Conservation (phyloP, 2,329 filamentous ascomycete genomes). For the Trichoderma gracile region DNA sequence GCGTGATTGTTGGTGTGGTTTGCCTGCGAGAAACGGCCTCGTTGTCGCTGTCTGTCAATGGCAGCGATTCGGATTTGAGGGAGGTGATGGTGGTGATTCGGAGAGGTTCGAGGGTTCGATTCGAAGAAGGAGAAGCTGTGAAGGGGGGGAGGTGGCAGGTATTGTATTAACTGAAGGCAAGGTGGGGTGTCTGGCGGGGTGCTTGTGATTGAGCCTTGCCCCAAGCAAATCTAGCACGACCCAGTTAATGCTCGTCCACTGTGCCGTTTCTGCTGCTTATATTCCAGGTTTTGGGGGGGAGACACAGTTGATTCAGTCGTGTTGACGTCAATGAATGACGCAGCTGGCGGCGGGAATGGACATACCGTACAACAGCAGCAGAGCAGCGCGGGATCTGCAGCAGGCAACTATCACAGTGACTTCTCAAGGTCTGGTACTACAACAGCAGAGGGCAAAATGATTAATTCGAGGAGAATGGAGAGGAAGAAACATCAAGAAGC, state of each 20-base stretch:
- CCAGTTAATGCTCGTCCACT: conserved; percentile 19
- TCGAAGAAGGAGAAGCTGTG: neutral
- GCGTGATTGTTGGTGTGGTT: neutral
- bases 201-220: conserved; percentile 29
- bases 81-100: neutral
- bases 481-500: too few species aligned
- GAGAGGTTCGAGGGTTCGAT: conserved; percentile 19
- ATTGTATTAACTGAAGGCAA: conserved; percentile 25
- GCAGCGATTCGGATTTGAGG: neutral
- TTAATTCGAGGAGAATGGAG: neutral
- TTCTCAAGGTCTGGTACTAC: too few species aligned
- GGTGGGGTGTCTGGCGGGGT: conserved; percentile 24
- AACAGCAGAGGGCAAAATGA: too few species aligned
- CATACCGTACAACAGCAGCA: neutral
- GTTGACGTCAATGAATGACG: conserved; percentile 25
- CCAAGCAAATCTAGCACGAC: conserved; percentile 19
- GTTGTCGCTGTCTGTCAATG: conserved; percentile 2
- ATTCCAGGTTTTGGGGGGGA: too few species aligned
- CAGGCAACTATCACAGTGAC: too few species aligned
- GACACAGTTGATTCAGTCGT: neutral
- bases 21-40: conserved; percentile 8
- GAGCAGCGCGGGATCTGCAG: too few species aligned
- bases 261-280: conserved; percentile 5
- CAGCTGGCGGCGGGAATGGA: neutral
- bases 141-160: conserved; percentile 23